Conservation (phyloP, 768 basidiomycete species). For the Amanita phalloides region DNA sequence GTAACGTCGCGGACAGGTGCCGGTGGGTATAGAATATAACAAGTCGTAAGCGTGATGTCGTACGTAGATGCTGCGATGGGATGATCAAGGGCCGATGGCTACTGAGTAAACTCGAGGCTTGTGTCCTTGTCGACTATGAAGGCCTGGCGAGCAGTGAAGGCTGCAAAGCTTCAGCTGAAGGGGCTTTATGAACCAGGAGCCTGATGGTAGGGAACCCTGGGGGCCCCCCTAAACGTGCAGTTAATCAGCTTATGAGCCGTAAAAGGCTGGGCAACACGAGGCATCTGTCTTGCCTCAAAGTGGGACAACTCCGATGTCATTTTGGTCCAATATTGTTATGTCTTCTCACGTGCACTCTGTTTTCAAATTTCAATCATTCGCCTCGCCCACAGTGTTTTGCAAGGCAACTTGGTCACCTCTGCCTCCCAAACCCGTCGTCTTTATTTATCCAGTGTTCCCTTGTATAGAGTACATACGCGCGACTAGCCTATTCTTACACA, state of each 20-base stretch:
- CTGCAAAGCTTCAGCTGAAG: neutral
- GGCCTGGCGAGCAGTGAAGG: neutral
- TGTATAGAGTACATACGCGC: neutral
- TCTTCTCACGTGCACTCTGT: neutral
- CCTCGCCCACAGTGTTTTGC: neutral
- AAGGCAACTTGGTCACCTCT: too few relatives aligned
- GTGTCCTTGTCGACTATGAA: neutral
- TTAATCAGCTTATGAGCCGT: conserved; percentile 2
- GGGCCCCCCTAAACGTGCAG: neutral
- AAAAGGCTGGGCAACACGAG: conserved; percentile 5
- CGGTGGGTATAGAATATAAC: neutral
- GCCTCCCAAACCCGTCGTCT: too few relatives aligned
- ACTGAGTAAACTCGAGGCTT: neutral
- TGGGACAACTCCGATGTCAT: neutral
- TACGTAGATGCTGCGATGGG: neutral
- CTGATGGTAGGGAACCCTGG: neutral
- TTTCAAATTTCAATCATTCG: neutral
- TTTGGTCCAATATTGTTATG: too few relatives aligned
- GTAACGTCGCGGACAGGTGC: too few relatives aligned
- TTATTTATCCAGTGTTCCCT: neutral
- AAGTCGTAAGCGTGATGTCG: conserved; percentile 4
- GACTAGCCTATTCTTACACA: neutral
- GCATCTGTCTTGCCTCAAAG: neutral
- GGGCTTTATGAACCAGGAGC: neutral
- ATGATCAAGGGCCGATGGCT: neutral